Conservation (phyloP, 306 rosid genomes). For the Inga leiocalycina region DNA sequence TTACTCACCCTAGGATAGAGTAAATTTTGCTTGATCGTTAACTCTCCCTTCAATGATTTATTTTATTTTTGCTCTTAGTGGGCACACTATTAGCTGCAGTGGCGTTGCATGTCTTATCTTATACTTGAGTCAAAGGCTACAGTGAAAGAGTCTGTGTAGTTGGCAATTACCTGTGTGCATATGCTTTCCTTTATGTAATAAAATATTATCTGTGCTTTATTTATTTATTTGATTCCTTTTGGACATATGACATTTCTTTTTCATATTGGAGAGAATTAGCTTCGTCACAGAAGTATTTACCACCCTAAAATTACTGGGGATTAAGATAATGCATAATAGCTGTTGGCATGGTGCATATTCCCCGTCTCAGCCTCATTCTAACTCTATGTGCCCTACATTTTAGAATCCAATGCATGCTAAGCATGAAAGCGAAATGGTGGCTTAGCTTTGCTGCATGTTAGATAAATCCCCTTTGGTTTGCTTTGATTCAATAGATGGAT, state of each 20-base stretch:
- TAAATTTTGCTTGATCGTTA: background rate
- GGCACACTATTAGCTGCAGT: background rate
- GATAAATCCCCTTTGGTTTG: constrained; percentile 34
- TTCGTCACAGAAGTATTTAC: background rate
- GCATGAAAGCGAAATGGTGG: background rate
- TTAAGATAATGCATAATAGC: background rate
- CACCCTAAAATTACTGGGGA: background rate
- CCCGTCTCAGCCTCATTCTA: background rate
- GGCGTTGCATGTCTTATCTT: background rate
- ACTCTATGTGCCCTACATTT: background rate
- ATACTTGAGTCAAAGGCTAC: background rate
- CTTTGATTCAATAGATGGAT: constrained; percentile 27
- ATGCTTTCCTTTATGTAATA: background rate
- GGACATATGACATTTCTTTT: constrained; percentile 1
- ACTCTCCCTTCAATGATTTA: background rate
- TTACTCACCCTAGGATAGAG: background rate
- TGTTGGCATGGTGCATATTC: background rate
- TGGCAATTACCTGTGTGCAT: background rate
- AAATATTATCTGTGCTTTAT: background rate
- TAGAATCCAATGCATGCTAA: constrained; percentile 9
- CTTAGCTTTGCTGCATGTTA: constrained; percentile 22
- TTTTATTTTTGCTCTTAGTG: background rate
- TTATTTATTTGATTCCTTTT: background rate
- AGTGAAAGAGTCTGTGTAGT: background rate
- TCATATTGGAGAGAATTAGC: background rate